Percentiles rank a stretch among this genome's conserved stretches.
Conservation (phyloP, 2,329 filamentous ascomycete species). For the Penicillium capsulatum region DNA sequence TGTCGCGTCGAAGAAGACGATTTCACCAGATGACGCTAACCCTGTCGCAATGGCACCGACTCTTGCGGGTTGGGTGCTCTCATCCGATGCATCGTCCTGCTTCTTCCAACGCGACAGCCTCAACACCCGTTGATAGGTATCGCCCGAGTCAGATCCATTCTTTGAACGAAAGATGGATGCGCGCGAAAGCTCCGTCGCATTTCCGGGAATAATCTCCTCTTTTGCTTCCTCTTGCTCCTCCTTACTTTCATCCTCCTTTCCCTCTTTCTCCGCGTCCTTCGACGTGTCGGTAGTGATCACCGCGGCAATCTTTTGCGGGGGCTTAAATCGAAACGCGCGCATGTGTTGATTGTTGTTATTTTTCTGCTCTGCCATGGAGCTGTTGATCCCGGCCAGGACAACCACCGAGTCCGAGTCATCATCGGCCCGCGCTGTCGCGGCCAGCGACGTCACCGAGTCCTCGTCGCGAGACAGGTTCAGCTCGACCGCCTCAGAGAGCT, state of each 20-base stretch:
- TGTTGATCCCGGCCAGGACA: slow-evolving; percentile 78
- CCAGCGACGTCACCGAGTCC: slow-evolving; percentile 83
- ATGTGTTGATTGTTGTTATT: slow-evolving; percentile 81
- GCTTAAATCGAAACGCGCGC: slow-evolving; percentile 64
- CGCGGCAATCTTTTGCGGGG: slow-evolving; percentile 38
- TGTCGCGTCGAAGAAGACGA: slow-evolving; percentile 72
- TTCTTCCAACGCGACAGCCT: slow-evolving; percentile 52
- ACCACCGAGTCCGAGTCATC: slow-evolving; percentile 45
- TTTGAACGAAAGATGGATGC: slow-evolving; percentile 48
- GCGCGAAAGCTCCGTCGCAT: slow-evolving; percentile 48
- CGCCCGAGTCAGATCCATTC: slow-evolving; percentile 33
- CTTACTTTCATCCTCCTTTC: slow-evolving; percentile 14
- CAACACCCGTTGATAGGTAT: slow-evolving; percentile 58
- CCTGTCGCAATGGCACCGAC: slow-evolving; percentile 77
- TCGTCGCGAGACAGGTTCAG: slow-evolving; percentile 76
- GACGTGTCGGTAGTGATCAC: neutral
- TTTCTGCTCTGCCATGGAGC: slow-evolving; percentile 65
- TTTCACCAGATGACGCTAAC: slow-evolving; percentile 68
- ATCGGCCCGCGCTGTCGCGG: slow-evolving; percentile 57
- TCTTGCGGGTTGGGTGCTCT: slow-evolving; percentile 51
- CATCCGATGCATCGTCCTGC: slow-evolving; percentile 1
- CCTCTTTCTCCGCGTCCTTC: slow-evolving; percentile 10
- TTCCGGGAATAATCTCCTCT: slow-evolving; percentile 23
- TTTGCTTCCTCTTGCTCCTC: slow-evolving; percentile 19
- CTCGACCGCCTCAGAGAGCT: slow-evolving; percentile 63